A percentile compares a stretch with the other conserved stretches of the same genome.
Evolutionary conservation across 208 protist species (phyloP).

Genomic region (Polymyxa betae): DNA sequence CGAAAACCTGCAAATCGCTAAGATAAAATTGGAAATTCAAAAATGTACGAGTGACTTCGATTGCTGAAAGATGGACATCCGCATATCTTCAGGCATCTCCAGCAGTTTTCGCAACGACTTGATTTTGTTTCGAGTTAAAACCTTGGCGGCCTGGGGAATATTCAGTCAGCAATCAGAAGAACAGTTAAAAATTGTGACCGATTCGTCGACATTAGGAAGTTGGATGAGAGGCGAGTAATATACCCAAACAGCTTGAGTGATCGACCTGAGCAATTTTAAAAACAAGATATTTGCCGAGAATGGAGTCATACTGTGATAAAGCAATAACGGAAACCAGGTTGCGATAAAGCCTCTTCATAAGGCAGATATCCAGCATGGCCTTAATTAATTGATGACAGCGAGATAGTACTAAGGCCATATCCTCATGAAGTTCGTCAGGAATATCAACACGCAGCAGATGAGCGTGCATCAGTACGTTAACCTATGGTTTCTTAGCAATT

Average conservation of each 20-base stretch:
- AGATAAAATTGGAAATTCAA: neutral
- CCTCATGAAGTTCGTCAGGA: neutral
- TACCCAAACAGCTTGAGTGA: conserved; percentile 59
- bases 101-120: conserved; percentile 34
- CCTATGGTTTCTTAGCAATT: no score
- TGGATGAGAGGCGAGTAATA: conserved; percentile 53
- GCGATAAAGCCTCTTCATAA: neutral
- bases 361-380: conserved; percentile 56
- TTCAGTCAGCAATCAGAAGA: neutral
- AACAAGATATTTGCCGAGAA: neutral
- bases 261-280: neutral
- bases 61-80: no score
- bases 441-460: conserved; percentile 5
- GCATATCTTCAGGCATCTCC: neutral
- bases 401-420: conserved; percentile 36
- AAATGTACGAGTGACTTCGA: neutral
- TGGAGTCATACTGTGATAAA: conserved; percentile 53
- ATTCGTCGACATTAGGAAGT: conserved; percentile 55
- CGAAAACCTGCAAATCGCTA: conserved; percentile 5
- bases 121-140: neutral
- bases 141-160: neutral
- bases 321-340: conserved; percentile 33
- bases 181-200: neutral
- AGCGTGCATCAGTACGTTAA: conserved; percentile 35
- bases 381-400: conserved; percentile 45